A percentile compares a stretch with the other conserved stretches of the same genome.
phyloP scores from a whole-genome alignment of 1,284 basidiomycete species.

The Agaricales sp. region DNA sequence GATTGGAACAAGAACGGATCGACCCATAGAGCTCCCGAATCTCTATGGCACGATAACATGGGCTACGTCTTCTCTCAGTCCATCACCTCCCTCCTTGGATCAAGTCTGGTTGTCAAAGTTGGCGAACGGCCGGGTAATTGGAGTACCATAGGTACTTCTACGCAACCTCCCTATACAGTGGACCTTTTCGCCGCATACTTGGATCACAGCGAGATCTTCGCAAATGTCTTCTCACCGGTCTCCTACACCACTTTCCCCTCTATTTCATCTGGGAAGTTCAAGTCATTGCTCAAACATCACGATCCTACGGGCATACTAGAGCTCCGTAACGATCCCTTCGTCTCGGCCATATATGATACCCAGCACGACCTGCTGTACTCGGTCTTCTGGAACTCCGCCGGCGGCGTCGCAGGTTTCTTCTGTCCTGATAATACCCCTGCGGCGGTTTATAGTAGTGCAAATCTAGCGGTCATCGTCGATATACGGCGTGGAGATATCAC shows the following conservation, averaged over 20 bases:
- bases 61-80: conserved; percentile 29
- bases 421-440: conserved; percentile 18
- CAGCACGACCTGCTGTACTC: conserved; percentile 27
- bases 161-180: conserved; percentile 36
- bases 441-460: conserved; percentile 29
- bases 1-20: conserved; percentile 23
- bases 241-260: conserved; percentile 50
- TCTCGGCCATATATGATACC: conserved; percentile 32
- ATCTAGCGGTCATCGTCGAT: conserved; percentile 34
- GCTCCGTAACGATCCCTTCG: conserved; percentile 30
- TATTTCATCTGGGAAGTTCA: conserved; percentile 16
- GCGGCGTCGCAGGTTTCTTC: conserved; percentile 22
- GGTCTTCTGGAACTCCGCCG: conserved; percentile 33
- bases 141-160: conserved; percentile 54
- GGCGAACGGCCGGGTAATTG: conserved; percentile 46
- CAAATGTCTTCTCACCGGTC: conserved; percentile 16
- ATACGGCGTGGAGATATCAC: conserved; percentile 31
- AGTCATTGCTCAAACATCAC: conserved; percentile 22
- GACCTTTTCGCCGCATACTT: conserved; percentile 56
- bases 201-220: conserved; percentile 23
- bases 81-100: background rate
- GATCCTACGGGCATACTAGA: conserved; percentile 20
- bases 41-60: conserved; percentile 48
- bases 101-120: conserved; percentile 15
- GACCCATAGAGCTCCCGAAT: conserved; percentile 17